A percentile compares a stretch with the other conserved stretches of the same genome.
phyloP scores from a whole-genome alignment of 768 basidiomycete genomes.

The Leccinum longicurvipes region DNA sequence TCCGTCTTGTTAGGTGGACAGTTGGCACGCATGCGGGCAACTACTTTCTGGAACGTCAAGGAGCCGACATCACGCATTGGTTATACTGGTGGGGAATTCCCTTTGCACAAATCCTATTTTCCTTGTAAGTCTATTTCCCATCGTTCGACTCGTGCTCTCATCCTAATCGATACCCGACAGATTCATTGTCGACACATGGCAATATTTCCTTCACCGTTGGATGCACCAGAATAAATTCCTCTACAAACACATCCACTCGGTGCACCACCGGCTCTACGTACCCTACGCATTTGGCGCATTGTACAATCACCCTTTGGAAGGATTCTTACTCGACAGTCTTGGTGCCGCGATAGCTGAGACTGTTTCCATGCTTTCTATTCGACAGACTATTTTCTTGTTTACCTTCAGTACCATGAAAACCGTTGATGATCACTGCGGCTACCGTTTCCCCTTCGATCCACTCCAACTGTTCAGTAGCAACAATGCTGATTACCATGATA shows the following conservation, averaged over 20 bases:
- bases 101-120: conserved; percentile 61
- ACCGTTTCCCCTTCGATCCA: conserved; percentile 87
- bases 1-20: conserved; percentile 33
- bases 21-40: conserved; percentile 42
- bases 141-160: background rate
- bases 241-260: conserved; percentile 88
- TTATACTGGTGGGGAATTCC: conserved; percentile 96
- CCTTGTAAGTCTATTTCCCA: conserved; percentile 64
- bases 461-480: conserved; percentile 82
- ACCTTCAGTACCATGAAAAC: conserved; percentile 84
- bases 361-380: conserved; percentile 61
- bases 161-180: conserved; percentile 37
- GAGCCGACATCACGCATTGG: conserved; percentile 50
- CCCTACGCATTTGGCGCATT: conserved; percentile 96
- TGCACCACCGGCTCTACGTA: conserved; percentile 94
- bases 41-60: conserved; percentile 36
- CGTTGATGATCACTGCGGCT: conserved; percentile 95
- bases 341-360: conserved; percentile 78
- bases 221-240: conserved; percentile 92
- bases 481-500: conserved; percentile 96
- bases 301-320: conserved; percentile 97
- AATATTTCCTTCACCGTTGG: conserved; percentile 90
- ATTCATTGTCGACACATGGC: conserved; percentile 96
- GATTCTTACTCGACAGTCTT: conserved; percentile 81
- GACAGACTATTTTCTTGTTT: conserved; percentile 86